Evolutionary conservation across 495 filamentous ascomycete species (phyloP), one percentile per base, ranked within the genome.

Genomic region (Neurospora tetrasperma): DNA sequence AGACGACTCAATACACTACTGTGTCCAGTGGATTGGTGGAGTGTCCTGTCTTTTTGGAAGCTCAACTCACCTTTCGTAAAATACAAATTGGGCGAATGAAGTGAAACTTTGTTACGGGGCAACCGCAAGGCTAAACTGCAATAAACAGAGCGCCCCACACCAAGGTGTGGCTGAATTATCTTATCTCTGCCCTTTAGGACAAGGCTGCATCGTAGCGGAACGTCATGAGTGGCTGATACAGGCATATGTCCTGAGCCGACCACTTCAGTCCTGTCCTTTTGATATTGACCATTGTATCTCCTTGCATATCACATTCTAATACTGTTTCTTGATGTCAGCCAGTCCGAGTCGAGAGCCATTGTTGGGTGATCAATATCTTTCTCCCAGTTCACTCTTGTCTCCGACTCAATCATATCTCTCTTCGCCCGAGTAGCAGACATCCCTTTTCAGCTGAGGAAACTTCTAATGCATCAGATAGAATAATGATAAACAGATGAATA

Each of bases 1-100:
- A 27, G 35, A 20, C 11, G 5, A 70, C 42, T 42, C 75, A 74
- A 72, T 84, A 82, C 74, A 93, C 90, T 0, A 91, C 92, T 3
- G 89, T 92, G 23, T 93, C 92, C 74, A 91, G 91, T 6, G 79
- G 11, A 31, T 31, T 66, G 54, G 27, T 16, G 54, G 54, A 66
- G 54, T 66, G 54, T 66, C 54, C 54, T 66, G 54, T 66, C 5
- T 27, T 11, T 54, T 14, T 62, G 27, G 27, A 35, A 62, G 48
- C 5, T 66, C 54, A 14, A 66, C 27, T 35, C 9, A 66, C 54
- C 54, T 66, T 31, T 16, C 2, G 11, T 66, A 66, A 66, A 66
- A 66, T 66, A 66, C 54, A 9, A 66, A 66, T 16, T 71, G 54
- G 71, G 59, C 71, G 54, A 72, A 72, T 70, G 43, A 46, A 35